Base-by-base conservation (phyloP, 1,284 basidiomycete species). In the Neotropicomus parvogracilis region DNA sequence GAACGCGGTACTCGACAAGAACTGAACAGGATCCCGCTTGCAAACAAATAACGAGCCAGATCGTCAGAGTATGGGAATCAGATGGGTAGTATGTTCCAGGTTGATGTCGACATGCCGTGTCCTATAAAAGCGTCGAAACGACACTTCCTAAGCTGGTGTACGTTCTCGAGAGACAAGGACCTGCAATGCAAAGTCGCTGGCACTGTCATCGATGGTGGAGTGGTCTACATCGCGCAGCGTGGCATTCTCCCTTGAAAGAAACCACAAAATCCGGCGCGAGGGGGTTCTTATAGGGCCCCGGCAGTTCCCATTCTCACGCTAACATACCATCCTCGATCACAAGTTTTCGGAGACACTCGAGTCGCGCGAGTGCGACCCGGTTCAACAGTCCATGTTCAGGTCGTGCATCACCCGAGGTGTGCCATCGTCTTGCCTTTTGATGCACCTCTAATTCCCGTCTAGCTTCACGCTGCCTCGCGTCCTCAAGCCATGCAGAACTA, bases 111-210 rank as follows among this genome's bases (percentile, higher is more conserved):
- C 73, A 73, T 75, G 73, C 72, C 73, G 70, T 63, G 60, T 69
- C 69, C 72, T 74, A 35, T 52, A 59, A 61, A 58, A 58, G 21
- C 61, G 73, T 70, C 70, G 62, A 73, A 59, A 71, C 72, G 72
- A 73, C 74, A 75, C 73, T 75, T 75, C 73, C 73, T 75, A 75
- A 50, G 65, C 74, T 73, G 73, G 64, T 62, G 44, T 14, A 57
- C 62, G 28, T 41, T 75, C 72, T 75, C 48, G 71, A 67, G 70
- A 75, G 71, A 67, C 58, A 60, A 72, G 73, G 70, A 72, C 67
- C 63, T 63, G 54, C 49, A 35, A 43, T 48, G 42, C 54, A 53
- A 61, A 67, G 67, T 74, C 71, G 70, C 74, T 75, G 73, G 73
- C 73, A 75, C 73, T 74, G 72, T 63, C 68, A 59, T 65, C 72